Evolutionary conservation across 345 rosid species (phyloP).

Genomic region (Salix brachista): DNA sequence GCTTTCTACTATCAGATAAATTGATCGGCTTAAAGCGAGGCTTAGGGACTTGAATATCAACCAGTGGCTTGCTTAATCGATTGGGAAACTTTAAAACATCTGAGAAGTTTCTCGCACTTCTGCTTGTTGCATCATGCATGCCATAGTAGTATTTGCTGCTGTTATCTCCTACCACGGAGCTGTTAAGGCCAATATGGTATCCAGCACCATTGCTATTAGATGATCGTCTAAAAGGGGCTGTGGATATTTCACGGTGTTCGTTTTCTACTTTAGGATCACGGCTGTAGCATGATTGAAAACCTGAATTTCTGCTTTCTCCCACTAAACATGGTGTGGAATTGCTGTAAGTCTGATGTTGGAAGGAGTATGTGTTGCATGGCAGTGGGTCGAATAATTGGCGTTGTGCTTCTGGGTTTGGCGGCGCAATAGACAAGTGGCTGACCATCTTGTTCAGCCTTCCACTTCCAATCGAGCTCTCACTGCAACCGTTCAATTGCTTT

Average conservation of each 20-base stretch:
- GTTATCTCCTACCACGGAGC: constrained; percentile 19
- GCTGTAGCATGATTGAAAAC: constrained; percentile 17
- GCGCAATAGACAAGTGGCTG: constrained; percentile 69
- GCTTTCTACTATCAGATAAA: constrained; percentile 51
- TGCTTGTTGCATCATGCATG: constrained; percentile 17
- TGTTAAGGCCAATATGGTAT: constrained; percentile 20
- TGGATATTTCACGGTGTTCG: constrained; percentile 7
- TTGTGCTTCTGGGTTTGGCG: constrained; percentile 47
- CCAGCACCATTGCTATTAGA: constrained; percentile 11
- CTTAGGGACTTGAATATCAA: constrained; percentile 41
- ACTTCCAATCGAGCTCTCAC: constrained; percentile 15
- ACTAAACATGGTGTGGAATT: constrained; percentile 4
- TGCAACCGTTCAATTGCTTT: constrained; percentile 26
- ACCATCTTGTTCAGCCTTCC: constrained; percentile 50
- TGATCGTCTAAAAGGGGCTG: constrained; percentile 10
- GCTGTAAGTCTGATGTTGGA: constrained; percentile 12
- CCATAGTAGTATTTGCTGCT: constrained; percentile 28
- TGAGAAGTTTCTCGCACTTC: constrained; percentile 28
- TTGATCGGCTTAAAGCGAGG: constrained; percentile 42
- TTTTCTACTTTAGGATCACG: constrained; percentile 32
- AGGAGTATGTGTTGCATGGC: constrained; percentile 30
- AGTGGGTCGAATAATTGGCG: constrained; percentile 24
- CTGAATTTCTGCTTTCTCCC: constrained; percentile 17
- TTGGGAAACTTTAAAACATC: constrained; percentile 23
- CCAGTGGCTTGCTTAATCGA: constrained; percentile 43